A percentile compares a stretch with the other conserved stretches of the same genome.
These are phyloP conservation scores for Vinca minor DNA, from an alignment of 257 asterid species.

Conservation along the genomic window DNA sequence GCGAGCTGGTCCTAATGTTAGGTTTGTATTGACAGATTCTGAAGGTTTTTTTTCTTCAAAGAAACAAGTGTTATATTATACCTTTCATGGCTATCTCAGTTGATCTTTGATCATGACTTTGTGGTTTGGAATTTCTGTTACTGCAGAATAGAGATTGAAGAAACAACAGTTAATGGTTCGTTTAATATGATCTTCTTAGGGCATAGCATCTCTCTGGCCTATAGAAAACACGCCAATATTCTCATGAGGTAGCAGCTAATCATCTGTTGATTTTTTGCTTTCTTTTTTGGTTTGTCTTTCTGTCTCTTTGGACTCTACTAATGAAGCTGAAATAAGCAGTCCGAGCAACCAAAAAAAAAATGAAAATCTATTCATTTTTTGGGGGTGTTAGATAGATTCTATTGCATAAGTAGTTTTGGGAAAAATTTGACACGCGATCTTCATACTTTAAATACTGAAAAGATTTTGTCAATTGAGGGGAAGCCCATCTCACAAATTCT, in stretches of 20 bases:
- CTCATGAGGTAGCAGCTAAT: constrained; percentile 53
- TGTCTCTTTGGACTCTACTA: background rate
- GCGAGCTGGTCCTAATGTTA: constrained; percentile 63
- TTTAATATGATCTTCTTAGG: constrained; percentile 79
- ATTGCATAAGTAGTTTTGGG: background rate
- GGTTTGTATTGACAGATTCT: constrained; percentile 34
- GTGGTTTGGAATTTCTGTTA: constrained; percentile 12
- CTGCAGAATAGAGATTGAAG: constrained; percentile 88
- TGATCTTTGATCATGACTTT: constrained; percentile 7
- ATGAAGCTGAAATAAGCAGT: background rate
- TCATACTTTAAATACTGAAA: background rate
- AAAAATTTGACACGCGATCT: background rate
- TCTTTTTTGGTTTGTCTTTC: background rate
- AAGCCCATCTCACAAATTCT: background rate
- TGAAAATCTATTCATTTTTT: background rate
- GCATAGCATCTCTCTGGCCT: constrained; percentile 67
- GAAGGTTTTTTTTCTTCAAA: background rate
- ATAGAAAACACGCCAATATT: constrained; percentile 75
- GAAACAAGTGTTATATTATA: background rate
- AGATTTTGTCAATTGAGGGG: background rate
- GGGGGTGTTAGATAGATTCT: background rate
- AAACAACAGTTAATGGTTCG: constrained; percentile 78
- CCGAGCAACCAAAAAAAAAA: background rate
- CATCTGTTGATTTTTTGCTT: background rate
- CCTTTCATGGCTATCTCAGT: background rate